Conservation (phyloP, 306 rosid genomes). For the Medicago arabica region DNA sequence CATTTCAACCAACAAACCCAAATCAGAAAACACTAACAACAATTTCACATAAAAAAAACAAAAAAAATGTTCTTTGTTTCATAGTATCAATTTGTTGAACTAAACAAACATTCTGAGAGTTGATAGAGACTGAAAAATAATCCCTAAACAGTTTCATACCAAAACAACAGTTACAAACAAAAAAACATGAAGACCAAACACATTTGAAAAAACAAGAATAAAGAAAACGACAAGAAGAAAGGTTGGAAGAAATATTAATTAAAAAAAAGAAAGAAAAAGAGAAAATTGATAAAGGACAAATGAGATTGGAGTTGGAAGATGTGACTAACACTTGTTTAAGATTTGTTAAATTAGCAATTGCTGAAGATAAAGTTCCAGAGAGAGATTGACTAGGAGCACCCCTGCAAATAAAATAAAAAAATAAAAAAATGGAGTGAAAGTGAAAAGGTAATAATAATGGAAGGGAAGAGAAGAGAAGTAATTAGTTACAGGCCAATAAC, state of each 20-base stretch:
- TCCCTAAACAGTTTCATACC: conserved; percentile 9
- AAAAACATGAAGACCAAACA: neutral
- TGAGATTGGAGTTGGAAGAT: neutral
- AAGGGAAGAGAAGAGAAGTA: neutral
- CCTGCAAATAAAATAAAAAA: conserved; percentile 43
- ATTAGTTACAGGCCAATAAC: conserved; percentile 81
- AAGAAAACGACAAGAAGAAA: conserved; percentile 10
- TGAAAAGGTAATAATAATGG: neutral
- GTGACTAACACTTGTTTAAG: conserved; percentile 85
- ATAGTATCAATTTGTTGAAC: neutral
- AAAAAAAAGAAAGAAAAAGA: neutral
- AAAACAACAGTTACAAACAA: conserved; percentile 25
- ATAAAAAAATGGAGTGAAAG: neutral
- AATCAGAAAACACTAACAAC: neutral
- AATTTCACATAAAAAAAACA: conserved; percentile 13
- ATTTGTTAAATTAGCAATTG: conserved; percentile 81
- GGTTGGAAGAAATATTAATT: neutral
- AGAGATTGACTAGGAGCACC: conserved; percentile 97
- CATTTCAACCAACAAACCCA: conserved; percentile 37
- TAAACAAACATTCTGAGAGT: neutral
- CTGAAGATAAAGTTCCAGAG: conserved; percentile 76
- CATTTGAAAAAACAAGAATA: neutral
- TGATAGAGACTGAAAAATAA: conserved; percentile 34
- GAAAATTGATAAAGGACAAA: neutral
- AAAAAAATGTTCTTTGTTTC: neutral